phyloP scores from a whole-genome alignment of 768 basidiomycete species.

The Boletus subparvulus region DNA sequence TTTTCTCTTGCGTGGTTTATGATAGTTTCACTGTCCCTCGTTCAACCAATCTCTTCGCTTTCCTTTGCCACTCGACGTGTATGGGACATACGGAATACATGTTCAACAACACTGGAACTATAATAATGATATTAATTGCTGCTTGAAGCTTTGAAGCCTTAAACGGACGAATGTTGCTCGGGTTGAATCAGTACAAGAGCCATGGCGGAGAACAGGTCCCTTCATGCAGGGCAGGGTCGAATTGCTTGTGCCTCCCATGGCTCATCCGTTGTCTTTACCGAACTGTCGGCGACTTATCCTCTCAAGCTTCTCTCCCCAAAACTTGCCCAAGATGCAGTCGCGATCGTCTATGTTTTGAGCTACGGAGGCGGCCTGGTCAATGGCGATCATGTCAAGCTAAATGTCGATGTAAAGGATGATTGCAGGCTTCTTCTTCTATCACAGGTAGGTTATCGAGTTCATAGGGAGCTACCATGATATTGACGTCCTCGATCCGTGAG shows the following conservation, averaged over 20 bases:
- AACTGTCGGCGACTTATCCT: slow-evolving; percentile 80
- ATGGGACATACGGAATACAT: slow-evolving; percentile 36
- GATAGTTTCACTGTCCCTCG: slow-evolving; percentile 24
- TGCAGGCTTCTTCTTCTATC: slow-evolving; percentile 74
- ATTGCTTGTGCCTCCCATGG: slow-evolving; percentile 56
- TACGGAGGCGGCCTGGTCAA: slow-evolving; percentile 93
- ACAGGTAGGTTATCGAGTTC: slow-evolving; percentile 55
- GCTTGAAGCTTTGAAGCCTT: not conserved
- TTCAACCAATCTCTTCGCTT: slow-evolving; percentile 12
- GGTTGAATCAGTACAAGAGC: not conserved
- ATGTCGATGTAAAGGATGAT: slow-evolving; percentile 55
- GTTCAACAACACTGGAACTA: slow-evolving; percentile 29
- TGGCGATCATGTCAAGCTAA: slow-evolving; percentile 70
- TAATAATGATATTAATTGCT: slow-evolving; percentile 21
- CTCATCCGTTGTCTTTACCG: slow-evolving; percentile 60
- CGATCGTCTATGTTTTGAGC: slow-evolving; percentile 73
- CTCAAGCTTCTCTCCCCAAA: slow-evolving; percentile 84
- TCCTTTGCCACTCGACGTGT: slow-evolving; percentile 35
- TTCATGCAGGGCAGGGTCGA: slow-evolving; percentile 50
- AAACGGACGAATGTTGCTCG: not conserved
- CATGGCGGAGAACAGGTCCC: slow-evolving; percentile 3
- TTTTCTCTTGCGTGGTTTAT: slow-evolving; percentile 28
- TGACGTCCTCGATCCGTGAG: slow-evolving; percentile 37
- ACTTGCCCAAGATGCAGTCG: slow-evolving; percentile 48
- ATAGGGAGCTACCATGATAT: not conserved